phyloP scores from a whole-genome alignment of 2,329 filamentous ascomycete species.

The Stromatinia cepivora region DNA sequence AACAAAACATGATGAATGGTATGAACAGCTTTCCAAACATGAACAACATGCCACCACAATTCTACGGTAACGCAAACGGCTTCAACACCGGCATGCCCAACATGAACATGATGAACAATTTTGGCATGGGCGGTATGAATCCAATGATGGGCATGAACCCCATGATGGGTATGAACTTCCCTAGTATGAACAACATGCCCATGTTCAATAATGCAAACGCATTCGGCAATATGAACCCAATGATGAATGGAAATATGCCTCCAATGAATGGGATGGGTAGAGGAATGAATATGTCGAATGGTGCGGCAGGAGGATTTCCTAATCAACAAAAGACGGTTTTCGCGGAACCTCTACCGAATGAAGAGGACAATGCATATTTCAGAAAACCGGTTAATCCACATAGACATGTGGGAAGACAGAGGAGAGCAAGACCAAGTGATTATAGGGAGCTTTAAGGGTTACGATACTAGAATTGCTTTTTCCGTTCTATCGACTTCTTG shows the following conservation, averaged over 20 bases:
- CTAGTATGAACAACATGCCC: constrained; percentile 46
- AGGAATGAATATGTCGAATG: constrained; percentile 41
- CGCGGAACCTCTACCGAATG: constrained; percentile 55
- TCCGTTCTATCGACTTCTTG: background rate
- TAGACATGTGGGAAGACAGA: constrained; percentile 78
- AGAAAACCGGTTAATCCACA: constrained; percentile 94
- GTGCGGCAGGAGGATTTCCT: constrained; percentile 46
- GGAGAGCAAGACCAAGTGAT: constrained; percentile 81
- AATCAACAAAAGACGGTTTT: constrained; percentile 55
- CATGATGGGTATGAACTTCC: constrained; percentile 38
- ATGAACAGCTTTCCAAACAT: constrained; percentile 41
- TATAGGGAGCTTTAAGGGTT: constrained; percentile 62
- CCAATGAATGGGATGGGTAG: constrained; percentile 41
- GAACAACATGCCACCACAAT: constrained; percentile 29
- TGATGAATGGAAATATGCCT: constrained; percentile 40
- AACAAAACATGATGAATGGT: constrained; percentile 44
- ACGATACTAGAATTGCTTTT: background rate
- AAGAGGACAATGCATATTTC: constrained; percentile 90
- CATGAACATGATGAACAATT: constrained; percentile 40
- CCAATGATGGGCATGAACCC: constrained; percentile 47
- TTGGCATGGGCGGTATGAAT: constrained; percentile 43
- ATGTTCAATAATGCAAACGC: constrained; percentile 39
- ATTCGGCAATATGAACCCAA: constrained; percentile 31
- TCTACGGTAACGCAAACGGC: constrained; percentile 31
- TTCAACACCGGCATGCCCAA: constrained; percentile 28